Percentiles rank a stretch among this genome's conserved stretches.
Conservation (phyloP, 139 green algal species). For the Chlamydomonas urium region DNA sequence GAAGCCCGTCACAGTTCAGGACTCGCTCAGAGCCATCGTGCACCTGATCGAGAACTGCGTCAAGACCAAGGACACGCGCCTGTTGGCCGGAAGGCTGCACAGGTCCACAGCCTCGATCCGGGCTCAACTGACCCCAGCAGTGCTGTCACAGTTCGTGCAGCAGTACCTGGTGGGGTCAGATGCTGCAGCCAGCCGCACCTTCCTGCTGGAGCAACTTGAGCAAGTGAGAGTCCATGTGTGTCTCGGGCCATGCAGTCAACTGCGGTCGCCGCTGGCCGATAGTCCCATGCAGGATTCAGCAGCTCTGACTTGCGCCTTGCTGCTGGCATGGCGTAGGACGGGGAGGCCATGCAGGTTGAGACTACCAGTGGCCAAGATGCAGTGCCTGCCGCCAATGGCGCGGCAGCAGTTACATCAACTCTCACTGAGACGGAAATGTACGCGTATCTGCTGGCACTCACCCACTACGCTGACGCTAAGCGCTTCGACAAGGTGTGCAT, state of each 20-base stretch:
- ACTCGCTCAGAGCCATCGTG: constrained; percentile 32
- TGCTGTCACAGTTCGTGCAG: constrained; percentile 54
- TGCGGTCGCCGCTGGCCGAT: not conserved
- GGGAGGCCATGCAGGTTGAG: constrained; percentile 1
- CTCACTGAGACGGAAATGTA: constrained; percentile 86
- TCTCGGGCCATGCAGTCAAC: not conserved
- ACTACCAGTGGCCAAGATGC: not conserved
- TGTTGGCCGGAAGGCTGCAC: constrained; percentile 50
- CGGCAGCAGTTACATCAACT: constrained; percentile 7
- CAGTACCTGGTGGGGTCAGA: constrained; percentile 34
- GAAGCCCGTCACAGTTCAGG: constrained; percentile 16
- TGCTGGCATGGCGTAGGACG: constrained; percentile 1
- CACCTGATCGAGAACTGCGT: constrained; percentile 72
- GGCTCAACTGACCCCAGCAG: constrained; percentile 44
- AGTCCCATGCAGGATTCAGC: not conserved
- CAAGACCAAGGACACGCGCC: constrained; percentile 74
- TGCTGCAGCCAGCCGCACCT: constrained; percentile 12
- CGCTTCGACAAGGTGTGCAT: constrained; percentile 53
- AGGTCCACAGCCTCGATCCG: constrained; percentile 55
- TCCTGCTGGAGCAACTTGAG: constrained; percentile 38
- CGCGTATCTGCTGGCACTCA: constrained; percentile 70
- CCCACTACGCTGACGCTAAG: constrained; percentile 77
- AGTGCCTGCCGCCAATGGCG: constrained; percentile 37
- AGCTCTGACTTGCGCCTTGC: not conserved
- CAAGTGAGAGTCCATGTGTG: constrained; percentile 35